Base-by-base conservation (phyloP, 371 early-diverging fungal species). In the Mucor irregularis region DNA sequence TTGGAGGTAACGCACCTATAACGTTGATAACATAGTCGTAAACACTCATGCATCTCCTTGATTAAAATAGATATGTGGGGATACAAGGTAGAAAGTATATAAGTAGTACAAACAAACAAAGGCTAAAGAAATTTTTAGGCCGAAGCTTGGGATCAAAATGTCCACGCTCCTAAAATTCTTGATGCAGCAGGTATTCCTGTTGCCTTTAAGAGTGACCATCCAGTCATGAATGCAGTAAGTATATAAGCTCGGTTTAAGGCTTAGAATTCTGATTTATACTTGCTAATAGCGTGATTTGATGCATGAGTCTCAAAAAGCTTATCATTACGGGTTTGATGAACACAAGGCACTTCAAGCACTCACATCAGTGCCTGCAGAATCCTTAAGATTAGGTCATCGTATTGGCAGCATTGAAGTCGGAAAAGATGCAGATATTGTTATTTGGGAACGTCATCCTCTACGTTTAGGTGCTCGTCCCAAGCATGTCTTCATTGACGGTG, bases 151-250 rank as follows among this genome's bases (percentile, higher is more conserved):
- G 70, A 80, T 52, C 81, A 82, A 51, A 85, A 88, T 30, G 85
- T 87, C 9, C 62, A 83, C 49, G 78, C 86, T 9, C 87, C 88
- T 7, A 74, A 81, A 49, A 86, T 89, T 29, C 62, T 93, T 33
- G 64, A 81, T 13, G 73, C 84, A 11, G 88, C 88, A 14, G 87
- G 89, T 16, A 90, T 91, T 49, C 73, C 87, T 21, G 89, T 93
- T 22, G 88, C 90, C 5, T 85, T 87, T 64, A 93, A 92, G 76
- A 81, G 81, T 40, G 92, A 93, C 58, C 94, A 93, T 64, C 90
- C 92, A 10, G 89, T 92, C 8, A 65, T 83, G 56, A 90, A 90
- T 73, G 74, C 90, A 8, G 80, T 78, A 69, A 66, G 66, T 44
- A n/a, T n/a, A n/a, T n/a, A n/a, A n/a, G n/a, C n/a, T n/a, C n/a